Conservation (phyloP, 2,329 filamentous ascomycete genomes). For the Pezicula carpinea region DNA sequence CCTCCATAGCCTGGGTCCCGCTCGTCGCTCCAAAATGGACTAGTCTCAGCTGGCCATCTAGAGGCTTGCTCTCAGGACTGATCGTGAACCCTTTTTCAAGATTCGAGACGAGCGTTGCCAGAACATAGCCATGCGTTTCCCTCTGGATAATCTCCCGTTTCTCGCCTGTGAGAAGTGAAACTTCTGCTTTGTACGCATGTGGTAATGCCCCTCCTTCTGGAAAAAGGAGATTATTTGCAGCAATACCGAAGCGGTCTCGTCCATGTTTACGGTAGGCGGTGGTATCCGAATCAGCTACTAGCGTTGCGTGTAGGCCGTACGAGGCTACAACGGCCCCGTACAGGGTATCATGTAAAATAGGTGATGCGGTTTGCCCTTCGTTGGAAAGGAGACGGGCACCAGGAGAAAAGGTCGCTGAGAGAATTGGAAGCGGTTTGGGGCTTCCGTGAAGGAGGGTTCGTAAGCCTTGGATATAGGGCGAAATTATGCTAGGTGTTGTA, state of each 20-base stretch:
- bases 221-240: constrained; percentile 69
- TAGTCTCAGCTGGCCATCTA: constrained; percentile 67
- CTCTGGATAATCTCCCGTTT: constrained; percentile 30
- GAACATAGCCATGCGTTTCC: constrained; percentile 66
- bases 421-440: constrained; percentile 53
- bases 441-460: constrained; percentile 56
- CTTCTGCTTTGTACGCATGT: constrained; percentile 51
- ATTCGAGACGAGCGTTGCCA: constrained; percentile 73
- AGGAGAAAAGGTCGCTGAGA: constrained; percentile 55
- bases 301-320: constrained; percentile 83
- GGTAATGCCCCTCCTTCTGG: constrained; percentile 43
- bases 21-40: constrained; percentile 69
- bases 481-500: constrained; percentile 36
- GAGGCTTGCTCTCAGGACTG: constrained; percentile 64
- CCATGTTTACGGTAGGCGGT: constrained; percentile 74
- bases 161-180: constrained; percentile 33
- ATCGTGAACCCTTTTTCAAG: constrained; percentile 80
- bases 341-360: constrained; percentile 30
- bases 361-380: constrained; percentile 22
- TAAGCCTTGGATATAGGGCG: constrained; percentile 35
- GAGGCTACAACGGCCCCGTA: constrained; percentile 81
- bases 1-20: constrained; percentile 64
- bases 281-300: constrained; percentile 91
- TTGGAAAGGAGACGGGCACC: constrained; percentile 42
- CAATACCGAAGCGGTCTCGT: constrained; percentile 75